A percentile compares a stretch with the other conserved stretches of the same genome.
Evolutionary conservation across 202 grass and related monocot genomes (phyloP).

Genomic region (Panicum hallii): DNA sequence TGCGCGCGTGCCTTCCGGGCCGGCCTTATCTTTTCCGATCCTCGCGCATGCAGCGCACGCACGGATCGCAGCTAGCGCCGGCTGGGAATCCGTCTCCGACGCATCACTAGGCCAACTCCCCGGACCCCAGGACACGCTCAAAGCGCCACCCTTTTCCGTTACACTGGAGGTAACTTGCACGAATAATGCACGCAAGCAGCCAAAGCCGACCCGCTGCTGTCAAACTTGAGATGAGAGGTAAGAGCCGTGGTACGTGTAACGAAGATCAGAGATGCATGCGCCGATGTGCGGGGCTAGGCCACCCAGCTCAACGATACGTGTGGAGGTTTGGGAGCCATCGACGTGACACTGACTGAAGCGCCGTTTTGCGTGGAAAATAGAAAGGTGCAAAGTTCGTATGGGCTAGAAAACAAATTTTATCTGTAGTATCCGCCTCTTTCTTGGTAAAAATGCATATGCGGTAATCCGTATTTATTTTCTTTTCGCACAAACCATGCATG

Average conservation of each 20-base stretch:
- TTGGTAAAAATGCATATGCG: too few relatives aligned
- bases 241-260: not conserved
- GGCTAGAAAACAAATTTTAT: too few relatives aligned
- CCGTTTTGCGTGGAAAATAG: too few relatives aligned
- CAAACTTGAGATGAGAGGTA: not conserved
- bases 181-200: conserved; percentile 21
- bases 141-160: not conserved
- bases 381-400: too few relatives aligned
- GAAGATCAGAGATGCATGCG: not conserved
- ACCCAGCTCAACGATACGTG: not conserved
- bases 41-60: not conserved
- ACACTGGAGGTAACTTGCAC: not conserved
- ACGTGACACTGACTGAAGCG: too few relatives aligned
- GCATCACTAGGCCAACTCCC: conserved; percentile 20
- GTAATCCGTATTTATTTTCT: too few relatives aligned
- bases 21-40: not conserved
- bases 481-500: too few relatives aligned
- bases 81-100: not conserved
- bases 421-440: too few relatives aligned
- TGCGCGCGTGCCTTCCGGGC: too few relatives aligned
- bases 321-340: too few relatives aligned
- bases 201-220: too few relatives aligned
- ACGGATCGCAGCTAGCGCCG: not conserved
- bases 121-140: not conserved
- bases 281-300: not conserved